These are phyloP conservation scores for Rhizophora apiculata DNA, from an alignment of 345 rosid species.

Conservation along the genomic window DNA sequence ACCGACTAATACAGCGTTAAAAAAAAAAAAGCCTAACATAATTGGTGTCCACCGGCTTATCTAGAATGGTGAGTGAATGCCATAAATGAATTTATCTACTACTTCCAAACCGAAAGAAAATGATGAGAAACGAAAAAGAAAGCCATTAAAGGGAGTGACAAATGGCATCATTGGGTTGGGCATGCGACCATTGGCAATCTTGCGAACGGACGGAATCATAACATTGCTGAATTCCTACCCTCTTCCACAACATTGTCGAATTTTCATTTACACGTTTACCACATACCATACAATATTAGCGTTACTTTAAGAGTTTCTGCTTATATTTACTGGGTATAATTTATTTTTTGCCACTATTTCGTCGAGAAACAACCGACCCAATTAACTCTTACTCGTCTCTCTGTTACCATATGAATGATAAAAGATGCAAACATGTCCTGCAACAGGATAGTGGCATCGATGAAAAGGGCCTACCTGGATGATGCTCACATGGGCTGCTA, in stretches of 20 bases:
- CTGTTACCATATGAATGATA: constrained; percentile 7
- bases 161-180: constrained; percentile 10
- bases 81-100: constrained; percentile 13
- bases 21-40: no score
- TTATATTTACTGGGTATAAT: no score
- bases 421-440: constrained; percentile 15
- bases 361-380: no score
- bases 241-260: no score
- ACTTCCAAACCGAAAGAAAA: not conserved
- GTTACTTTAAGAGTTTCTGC: no score
- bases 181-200: not conserved
- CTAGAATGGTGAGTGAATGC: not conserved
- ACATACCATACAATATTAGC: not conserved
- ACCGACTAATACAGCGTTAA: no score
- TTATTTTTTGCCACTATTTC: no score
- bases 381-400: not conserved
- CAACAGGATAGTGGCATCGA: constrained; percentile 8
- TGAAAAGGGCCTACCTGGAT: constrained; percentile 23
- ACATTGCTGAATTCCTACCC: not conserved
- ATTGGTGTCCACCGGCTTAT: no score
- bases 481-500: constrained; percentile 42
- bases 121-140: not conserved
- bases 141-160: constrained; percentile 4
- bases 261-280: not conserved
- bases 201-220: not conserved